Evolutionary conservation across 1,284 basidiomycete species (phyloP).

Genomic region (Abortiporus biennis): DNA sequence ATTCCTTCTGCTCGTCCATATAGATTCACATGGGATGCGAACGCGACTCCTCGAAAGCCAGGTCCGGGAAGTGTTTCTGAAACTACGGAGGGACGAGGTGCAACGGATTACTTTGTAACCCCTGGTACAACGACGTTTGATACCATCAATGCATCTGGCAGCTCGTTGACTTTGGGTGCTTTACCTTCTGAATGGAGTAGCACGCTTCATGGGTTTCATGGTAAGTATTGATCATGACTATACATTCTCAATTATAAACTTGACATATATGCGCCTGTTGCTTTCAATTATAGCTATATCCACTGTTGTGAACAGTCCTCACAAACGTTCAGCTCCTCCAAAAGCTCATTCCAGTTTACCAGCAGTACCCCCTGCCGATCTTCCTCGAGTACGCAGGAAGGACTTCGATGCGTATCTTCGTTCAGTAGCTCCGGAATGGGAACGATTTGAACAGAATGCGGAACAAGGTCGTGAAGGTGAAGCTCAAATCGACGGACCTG

Average conservation of each 20-base stretch:
- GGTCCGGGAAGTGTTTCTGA: slow-evolving; percentile 25
- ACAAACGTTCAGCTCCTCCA: slow-evolving; percentile 77
- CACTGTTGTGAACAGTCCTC: slow-evolving; percentile 80
- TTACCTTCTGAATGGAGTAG: slow-evolving; percentile 71
- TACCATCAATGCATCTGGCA: slow-evolving; percentile 31
- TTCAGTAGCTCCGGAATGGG: slow-evolving; percentile 73
- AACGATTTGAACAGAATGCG: slow-evolving; percentile 52
- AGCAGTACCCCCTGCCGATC: slow-evolving; percentile 59
- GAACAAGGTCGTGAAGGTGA: slow-evolving; percentile 41
- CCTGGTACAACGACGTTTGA: slow-evolving; percentile 23
- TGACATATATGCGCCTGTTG: not conserved
- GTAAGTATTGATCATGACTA: slow-evolving; percentile 34
- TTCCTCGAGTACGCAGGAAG: slow-evolving; percentile 76
- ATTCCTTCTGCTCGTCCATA: slow-evolving; percentile 18
- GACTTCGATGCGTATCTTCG: slow-evolving; percentile 83
- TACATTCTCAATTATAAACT: not conserved
- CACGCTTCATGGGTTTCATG: slow-evolving; percentile 73
- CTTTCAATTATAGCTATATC: slow-evolving; percentile 49
- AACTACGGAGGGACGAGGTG: slow-evolving; percentile 22
- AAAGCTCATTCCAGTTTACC: slow-evolving; percentile 80
- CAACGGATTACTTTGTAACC: slow-evolving; percentile 41
- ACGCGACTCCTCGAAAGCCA: slow-evolving; percentile 13
- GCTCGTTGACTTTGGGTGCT: slow-evolving; percentile 34
- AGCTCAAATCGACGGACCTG: slow-evolving; percentile 33
- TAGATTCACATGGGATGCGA: slow-evolving; percentile 25